These are phyloP conservation scores for Symbiodinium pilosum DNA, from an alignment of 73 alveolate species.

Conservation along the genomic window DNA sequence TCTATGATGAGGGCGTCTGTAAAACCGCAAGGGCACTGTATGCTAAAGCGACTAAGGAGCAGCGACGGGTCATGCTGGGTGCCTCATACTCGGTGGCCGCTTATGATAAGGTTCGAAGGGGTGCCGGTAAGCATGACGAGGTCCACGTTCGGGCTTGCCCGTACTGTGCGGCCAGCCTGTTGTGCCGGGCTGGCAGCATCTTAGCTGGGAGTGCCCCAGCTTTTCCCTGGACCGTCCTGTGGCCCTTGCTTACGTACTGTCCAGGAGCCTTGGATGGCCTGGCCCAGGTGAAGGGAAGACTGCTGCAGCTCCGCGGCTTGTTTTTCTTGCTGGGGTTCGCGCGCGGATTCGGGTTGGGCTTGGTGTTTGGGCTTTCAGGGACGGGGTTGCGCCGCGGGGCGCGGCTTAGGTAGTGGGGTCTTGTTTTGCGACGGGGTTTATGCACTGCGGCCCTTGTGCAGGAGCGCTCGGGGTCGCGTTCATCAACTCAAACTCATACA, in stretches of 20 bases:
- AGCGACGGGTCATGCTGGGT: background rate
- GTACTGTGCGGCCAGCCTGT: background rate
- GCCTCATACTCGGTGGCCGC: background rate
- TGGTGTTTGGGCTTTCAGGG: background rate
- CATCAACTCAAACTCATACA: background rate
- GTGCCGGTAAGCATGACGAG: background rate
- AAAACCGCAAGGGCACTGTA: background rate
- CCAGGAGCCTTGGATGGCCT: background rate
- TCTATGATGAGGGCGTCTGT: background rate
- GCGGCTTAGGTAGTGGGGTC: background rate
- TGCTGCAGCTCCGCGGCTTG: background rate
- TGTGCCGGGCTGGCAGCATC: background rate
- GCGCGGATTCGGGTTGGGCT: background rate
- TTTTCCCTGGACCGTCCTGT: background rate
- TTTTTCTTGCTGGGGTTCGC: background rate
- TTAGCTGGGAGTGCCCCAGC: background rate
- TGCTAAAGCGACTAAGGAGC: background rate
- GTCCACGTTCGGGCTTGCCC: background rate
- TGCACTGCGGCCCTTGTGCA: background rate
- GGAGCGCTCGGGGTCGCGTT: background rate
- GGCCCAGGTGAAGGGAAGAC: background rate
- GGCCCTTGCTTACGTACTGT: background rate
- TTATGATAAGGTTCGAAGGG: background rate
- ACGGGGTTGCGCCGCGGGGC: background rate
- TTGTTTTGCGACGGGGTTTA: background rate